These are phyloP conservation scores for Neopestalotiopsis clavispora DNA, from an alignment of 2,329 filamentous ascomycete species.

Conservation along the genomic window DNA sequence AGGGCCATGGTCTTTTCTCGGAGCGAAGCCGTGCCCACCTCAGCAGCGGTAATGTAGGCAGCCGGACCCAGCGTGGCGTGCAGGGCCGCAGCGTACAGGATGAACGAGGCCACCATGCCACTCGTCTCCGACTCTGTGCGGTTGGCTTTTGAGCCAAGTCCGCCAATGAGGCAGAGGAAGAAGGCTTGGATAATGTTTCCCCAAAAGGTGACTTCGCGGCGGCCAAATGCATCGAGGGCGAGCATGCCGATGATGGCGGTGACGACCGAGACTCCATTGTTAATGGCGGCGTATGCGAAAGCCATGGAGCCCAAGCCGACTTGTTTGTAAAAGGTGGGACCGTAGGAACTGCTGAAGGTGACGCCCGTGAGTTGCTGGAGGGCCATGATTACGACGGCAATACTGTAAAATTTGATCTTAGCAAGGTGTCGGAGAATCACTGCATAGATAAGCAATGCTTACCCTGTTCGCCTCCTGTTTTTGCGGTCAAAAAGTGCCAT, in stretches of 20 bases:
- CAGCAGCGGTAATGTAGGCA: conserved; percentile 27
- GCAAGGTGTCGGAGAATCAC: neutral
- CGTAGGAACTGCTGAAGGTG: conserved; percentile 18
- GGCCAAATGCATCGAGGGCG: conserved; percentile 22
- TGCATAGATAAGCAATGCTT: neutral
- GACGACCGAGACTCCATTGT: conserved; percentile 24
- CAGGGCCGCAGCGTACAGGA: neutral
- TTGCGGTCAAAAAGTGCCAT: conserved; percentile 4
- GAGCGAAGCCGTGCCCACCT: conserved; percentile 22
- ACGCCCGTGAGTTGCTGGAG: conserved; percentile 20
- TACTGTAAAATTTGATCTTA: neutral
- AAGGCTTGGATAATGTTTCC: conserved; percentile 22
- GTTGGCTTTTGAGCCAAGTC: neutral
- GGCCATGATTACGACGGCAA: conserved; percentile 18
- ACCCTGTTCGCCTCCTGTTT: neutral
- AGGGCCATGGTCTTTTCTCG: conserved; percentile 28
- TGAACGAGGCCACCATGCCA: neutral
- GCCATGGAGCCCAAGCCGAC: conserved; percentile 17
- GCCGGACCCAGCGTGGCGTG: conserved; percentile 21
- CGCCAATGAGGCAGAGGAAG: conserved; percentile 22
- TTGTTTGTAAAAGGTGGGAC: conserved; percentile 19
- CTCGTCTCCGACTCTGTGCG: neutral
- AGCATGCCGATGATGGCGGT: conserved; percentile 22
- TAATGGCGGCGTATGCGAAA: conserved; percentile 20
- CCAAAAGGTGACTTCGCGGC: conserved; percentile 21